Conservation (phyloP, 352 stramenopile genomes). For the Discostella stelligera region DNA sequence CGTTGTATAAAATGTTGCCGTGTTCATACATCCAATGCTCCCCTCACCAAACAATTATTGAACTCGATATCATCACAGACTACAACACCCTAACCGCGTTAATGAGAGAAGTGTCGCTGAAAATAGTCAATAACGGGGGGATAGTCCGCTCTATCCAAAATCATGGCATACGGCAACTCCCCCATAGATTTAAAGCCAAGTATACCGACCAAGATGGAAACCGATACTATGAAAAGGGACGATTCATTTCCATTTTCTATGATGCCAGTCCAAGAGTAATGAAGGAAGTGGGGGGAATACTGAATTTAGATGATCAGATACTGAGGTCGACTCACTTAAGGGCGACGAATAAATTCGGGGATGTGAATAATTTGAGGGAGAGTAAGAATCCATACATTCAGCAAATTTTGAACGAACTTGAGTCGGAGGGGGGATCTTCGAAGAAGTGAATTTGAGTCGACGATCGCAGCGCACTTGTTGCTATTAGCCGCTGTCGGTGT, state of each 20-base stretch:
- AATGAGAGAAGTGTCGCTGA: constrained; percentile 70
- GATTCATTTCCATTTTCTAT: constrained; percentile 80
- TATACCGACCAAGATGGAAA: constrained; percentile 73
- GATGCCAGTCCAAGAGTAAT: constrained; percentile 70
- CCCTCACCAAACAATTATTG: not conserved
- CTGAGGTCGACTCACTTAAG: constrained; percentile 76
- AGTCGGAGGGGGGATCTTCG: constrained; percentile 2
- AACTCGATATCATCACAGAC: constrained; percentile 42
- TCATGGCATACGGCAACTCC: constrained; percentile 79
- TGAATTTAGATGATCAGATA: constrained; percentile 74
- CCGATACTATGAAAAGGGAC: constrained; percentile 78
- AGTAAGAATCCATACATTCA: constrained; percentile 81
- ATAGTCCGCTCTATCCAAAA: constrained; percentile 81
- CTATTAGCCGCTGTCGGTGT: not conserved
- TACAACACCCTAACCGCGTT: constrained; percentile 51
- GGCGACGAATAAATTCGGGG: constrained; percentile 65
- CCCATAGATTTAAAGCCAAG: constrained; percentile 75
- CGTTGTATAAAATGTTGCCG: not conserved
- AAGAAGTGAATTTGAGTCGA: not conserved
- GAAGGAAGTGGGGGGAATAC: constrained; percentile 61
- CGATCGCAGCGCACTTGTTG: too few species aligned
- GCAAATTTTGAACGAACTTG: constrained; percentile 56
- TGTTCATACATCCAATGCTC: not conserved
- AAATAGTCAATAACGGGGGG: constrained; percentile 74
- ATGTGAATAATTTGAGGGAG: constrained; percentile 68